Conservation (phyloP, 2,329 filamentous ascomycete genomes). For the Fusarium phyllophilum region DNA sequence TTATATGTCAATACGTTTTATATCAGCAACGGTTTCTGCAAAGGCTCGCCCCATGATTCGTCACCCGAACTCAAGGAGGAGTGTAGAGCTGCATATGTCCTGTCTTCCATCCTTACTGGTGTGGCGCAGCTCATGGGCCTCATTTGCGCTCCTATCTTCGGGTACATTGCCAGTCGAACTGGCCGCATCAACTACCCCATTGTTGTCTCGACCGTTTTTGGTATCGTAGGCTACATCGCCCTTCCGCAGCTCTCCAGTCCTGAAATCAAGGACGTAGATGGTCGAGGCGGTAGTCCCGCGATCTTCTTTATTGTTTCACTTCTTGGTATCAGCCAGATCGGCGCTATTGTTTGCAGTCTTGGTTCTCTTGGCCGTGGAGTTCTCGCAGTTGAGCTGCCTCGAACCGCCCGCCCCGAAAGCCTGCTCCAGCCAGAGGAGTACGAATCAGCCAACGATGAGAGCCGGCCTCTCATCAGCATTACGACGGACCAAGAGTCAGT, state of each 20-base stretch:
- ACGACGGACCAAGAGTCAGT: constrained; percentile 47
- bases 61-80: constrained; percentile 82
- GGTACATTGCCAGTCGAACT: constrained; percentile 79
- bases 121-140: constrained; percentile 89
- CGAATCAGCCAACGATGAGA: constrained; percentile 54
- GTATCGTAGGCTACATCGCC: constrained; percentile 79
- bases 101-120: constrained; percentile 88
- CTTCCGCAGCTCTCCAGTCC: constrained; percentile 84
- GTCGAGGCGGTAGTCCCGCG: constrained; percentile 71
- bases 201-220: constrained; percentile 74
- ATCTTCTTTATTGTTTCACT: constrained; percentile 83
- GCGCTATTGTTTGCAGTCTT: constrained; percentile 95
- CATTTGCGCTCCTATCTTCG: constrained; percentile 86
- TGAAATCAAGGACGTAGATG: constrained; percentile 72
- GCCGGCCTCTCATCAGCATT: constrained; percentile 52
- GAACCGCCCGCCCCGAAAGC: constrained; percentile 35
- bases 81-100: constrained; percentile 86
- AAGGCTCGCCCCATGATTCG: constrained; percentile 70
- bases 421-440: constrained; percentile 50
- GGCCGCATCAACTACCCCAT: constrained; percentile 77
- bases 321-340: constrained; percentile 93
- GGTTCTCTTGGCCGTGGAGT: constrained; percentile 86
- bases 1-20: constrained; percentile 94
- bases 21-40: constrained; percentile 81
- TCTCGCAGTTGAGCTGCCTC: constrained; percentile 61